phyloP scores from a whole-genome alignment of 345 rosid species.

The Streptanthus diversifolius region DNA sequence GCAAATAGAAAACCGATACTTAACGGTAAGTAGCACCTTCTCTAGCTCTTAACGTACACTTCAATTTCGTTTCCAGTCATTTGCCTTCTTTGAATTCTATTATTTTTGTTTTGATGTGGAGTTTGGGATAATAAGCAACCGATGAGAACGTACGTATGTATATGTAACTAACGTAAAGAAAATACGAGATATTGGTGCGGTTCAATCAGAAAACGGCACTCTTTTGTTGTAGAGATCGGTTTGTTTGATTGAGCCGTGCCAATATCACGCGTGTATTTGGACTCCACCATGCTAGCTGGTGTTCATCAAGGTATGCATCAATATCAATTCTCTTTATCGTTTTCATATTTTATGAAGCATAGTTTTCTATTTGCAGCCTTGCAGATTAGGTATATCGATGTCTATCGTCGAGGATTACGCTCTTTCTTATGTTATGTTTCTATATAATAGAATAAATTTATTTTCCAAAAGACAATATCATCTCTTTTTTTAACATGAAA shows the following conservation, averaged over 20 bases:
- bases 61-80: neutral
- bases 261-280: slow-evolving; percentile 56
- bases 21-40: slow-evolving; percentile 14
- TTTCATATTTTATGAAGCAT: neutral
- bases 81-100: neutral
- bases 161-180: neutral
- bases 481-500: no score
- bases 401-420: neutral
- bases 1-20: neutral
- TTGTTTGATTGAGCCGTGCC: slow-evolving; percentile 98
- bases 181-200: slow-evolving; percentile 80
- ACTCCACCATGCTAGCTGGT: neutral
- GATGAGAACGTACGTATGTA: neutral
- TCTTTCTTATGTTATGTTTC: neutral
- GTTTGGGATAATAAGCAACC: neutral
- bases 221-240: slow-evolving; percentile 31
- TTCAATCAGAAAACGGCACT: slow-evolving; percentile 59
- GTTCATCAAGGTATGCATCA: neutral
- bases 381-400: neutral
- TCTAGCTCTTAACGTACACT: neutral
- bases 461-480: neutral
- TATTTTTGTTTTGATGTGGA: neutral
- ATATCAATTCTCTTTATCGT: neutral
- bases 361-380: neutral
- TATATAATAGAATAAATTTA: neutral